Base-by-base conservation (phyloP, 768 basidiomycete species). In the Porpolomopsis calyptriformis region DNA sequence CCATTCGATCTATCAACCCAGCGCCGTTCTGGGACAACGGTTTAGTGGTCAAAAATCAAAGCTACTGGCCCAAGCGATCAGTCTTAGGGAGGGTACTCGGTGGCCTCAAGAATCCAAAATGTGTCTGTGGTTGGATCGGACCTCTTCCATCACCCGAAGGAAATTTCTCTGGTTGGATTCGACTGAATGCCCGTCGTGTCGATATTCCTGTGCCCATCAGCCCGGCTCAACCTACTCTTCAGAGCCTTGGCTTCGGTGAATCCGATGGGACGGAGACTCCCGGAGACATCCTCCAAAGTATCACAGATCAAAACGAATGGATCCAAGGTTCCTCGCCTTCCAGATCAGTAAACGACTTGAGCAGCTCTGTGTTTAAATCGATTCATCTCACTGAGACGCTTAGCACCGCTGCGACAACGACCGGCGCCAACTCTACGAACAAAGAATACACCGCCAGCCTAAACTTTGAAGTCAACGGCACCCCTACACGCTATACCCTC, bases 81-180 rank as follows among this genome's bases (percentile, higher is more conserved):
- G 44, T 36, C 12, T 37, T 45, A 22, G 44, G 44, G 16, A 33
- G 33, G 34, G 44, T 45, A 22, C 44, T 45, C 33, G 44, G 44
- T 11, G 44, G 44, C 23, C 44, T 45, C 33, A 45, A 36, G 44
- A 45, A 45, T 25, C 44, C 33, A 16, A 45, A 38, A 45, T 22
- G 44, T 25, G 33, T 45, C 35, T 45, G 44, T 45, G 44, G 44
- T 22, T 45, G 44, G 44, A 38, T 45, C 11, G 44, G 44, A 45
- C 44, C 31, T 34, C 24, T 45, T 37, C 44, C 35, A 27, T 18
- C 44, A 25, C 44, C 44, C 20, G 3, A 23, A 24, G 44, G 34
- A 36, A 38, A 45, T 45, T 24, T 45, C 19, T 34, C 44, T 37
- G 44, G 44, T 45, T 45, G 44, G 44, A 34, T 45, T 19, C 36